Conservation (phyloP, 768 basidiomycete genomes). For the Tylopilus subfusipes region DNA sequence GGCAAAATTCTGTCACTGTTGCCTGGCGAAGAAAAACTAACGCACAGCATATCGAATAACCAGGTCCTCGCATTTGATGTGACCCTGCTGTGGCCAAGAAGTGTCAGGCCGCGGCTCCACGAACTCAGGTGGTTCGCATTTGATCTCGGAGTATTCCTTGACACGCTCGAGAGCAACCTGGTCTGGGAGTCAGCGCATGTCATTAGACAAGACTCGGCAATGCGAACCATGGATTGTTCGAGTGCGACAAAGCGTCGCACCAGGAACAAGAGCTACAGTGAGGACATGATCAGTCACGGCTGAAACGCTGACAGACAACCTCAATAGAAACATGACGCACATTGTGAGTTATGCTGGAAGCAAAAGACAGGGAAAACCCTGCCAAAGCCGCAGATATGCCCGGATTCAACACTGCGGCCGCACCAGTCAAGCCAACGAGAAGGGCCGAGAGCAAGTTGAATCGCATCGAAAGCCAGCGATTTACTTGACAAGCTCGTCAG, state of each 20-base stretch:
- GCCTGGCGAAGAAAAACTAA: slow-evolving; percentile 3
- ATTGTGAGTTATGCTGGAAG: slow-evolving; percentile 69
- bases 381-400: slow-evolving; percentile 76
- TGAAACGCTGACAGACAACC: not conserved
- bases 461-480: slow-evolving; percentile 86
- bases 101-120: slow-evolving; percentile 79
- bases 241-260: slow-evolving; percentile 82
- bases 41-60: slow-evolving; percentile 76
- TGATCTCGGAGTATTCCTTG: slow-evolving; percentile 84
- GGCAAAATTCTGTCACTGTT: not conserved
- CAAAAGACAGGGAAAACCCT: slow-evolving; percentile 85
- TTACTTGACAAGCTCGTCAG: slow-evolving; percentile 46
- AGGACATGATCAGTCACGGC: slow-evolving; percentile 16
- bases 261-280: slow-evolving; percentile 53
- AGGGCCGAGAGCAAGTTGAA: slow-evolving; percentile 78
- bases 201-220: not conserved
- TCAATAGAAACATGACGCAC: slow-evolving; percentile 27
- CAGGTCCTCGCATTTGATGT: slow-evolving; percentile 68
- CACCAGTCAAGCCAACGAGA: slow-evolving; percentile 69
- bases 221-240: slow-evolving; percentile 83
- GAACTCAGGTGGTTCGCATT: slow-evolving; percentile 77
- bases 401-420: slow-evolving; percentile 64
- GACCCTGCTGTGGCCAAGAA: slow-evolving; percentile 73
- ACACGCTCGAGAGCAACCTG: slow-evolving; percentile 85
- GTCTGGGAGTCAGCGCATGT: slow-evolving; percentile 1